Evolutionary conservation across 305 asterid species (phyloP).

Genomic region (Solanum chacoense): DNA sequence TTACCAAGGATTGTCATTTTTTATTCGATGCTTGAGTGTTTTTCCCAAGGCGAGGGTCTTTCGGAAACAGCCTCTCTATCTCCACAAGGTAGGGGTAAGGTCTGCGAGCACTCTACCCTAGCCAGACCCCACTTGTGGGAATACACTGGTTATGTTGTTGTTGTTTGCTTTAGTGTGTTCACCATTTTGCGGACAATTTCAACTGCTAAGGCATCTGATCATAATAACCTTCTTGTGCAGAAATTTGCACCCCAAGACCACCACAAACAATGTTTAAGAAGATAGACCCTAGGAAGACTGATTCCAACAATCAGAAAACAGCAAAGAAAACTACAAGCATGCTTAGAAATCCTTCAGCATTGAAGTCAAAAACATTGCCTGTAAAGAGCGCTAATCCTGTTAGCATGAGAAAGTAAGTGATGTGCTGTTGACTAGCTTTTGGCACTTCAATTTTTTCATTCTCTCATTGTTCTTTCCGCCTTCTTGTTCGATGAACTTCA

Average conservation of each 20-base stretch:
- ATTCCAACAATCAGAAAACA: slow-evolving; percentile 38
- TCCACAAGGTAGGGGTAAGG: background rate
- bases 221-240: slow-evolving; percentile 10
- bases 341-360: slow-evolving; percentile 46
- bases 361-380: slow-evolving; percentile 47
- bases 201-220: background rate
- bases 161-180: background rate
- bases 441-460: background rate
- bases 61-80: background rate
- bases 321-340: slow-evolving; percentile 53
- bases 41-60: background rate
- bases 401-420: slow-evolving; percentile 44
- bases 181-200: background rate
- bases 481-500: background rate
- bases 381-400: slow-evolving; percentile 36
- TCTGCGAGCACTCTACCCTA: background rate
- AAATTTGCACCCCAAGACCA: slow-evolving; percentile 62
- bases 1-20: background rate
- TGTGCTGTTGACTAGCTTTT: background rate
- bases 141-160: background rate
- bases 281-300: slow-evolving; percentile 15
- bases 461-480: background rate
- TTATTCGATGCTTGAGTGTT: background rate
- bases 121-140: background rate
- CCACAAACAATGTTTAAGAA: slow-evolving; percentile 17